A percentile compares a stretch with the other conserved stretches of the same genome.
Conservation (phyloP, 768 basidiomycete species). For the Agrocybe pediades region DNA sequence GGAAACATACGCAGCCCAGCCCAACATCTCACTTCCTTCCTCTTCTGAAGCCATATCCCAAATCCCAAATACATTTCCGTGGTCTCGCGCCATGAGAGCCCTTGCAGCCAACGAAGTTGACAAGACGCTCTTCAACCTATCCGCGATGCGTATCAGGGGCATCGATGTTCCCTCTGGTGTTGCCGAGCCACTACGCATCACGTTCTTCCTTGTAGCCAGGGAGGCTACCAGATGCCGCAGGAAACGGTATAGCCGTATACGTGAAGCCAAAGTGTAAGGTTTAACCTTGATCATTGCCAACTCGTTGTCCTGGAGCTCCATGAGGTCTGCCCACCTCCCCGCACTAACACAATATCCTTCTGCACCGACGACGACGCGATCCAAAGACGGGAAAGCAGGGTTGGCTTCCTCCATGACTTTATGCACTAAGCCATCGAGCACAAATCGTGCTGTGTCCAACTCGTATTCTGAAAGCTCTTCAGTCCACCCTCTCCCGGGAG, state of each 20-base stretch:
- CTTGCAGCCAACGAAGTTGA: slow-evolving; percentile 47
- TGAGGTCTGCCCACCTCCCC: slow-evolving; percentile 50
- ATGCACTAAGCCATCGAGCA: slow-evolving; percentile 51
- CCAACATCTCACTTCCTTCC: slow-evolving; percentile 61
- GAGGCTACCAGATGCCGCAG: slow-evolving; percentile 34
- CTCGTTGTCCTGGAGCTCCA: slow-evolving; percentile 62
- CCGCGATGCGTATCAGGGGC: slow-evolving; percentile 4
- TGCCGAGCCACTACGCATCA: not conserved
- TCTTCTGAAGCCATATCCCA: slow-evolving; percentile 54
- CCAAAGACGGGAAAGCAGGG: slow-evolving; percentile 14
- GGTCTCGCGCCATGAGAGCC: slow-evolving; percentile 57
- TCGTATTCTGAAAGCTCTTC: slow-evolving; percentile 51
- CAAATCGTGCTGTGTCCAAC: slow-evolving; percentile 57
- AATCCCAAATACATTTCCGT: slow-evolving; percentile 70
- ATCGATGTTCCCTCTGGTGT: not conserved
- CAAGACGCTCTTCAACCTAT: slow-evolving; percentile 29
- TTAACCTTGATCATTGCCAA: slow-evolving; percentile 43
- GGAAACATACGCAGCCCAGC: slow-evolving; percentile 62
- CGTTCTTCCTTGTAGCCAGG: not conserved
- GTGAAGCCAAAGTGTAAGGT: slow-evolving; percentile 52
- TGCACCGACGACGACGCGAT: slow-evolving; percentile 3
- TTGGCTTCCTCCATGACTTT: slow-evolving; percentile 38
- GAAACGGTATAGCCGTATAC: slow-evolving; percentile 57
- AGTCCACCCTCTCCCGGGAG: slow-evolving; percentile 8
- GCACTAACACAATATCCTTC: slow-evolving; percentile 12